Evolutionary conservation across 768 basidiomycete species (phyloP), one percentile per base, ranked within the genome.

Genomic region (Auriscalpium vulgare): DNA sequence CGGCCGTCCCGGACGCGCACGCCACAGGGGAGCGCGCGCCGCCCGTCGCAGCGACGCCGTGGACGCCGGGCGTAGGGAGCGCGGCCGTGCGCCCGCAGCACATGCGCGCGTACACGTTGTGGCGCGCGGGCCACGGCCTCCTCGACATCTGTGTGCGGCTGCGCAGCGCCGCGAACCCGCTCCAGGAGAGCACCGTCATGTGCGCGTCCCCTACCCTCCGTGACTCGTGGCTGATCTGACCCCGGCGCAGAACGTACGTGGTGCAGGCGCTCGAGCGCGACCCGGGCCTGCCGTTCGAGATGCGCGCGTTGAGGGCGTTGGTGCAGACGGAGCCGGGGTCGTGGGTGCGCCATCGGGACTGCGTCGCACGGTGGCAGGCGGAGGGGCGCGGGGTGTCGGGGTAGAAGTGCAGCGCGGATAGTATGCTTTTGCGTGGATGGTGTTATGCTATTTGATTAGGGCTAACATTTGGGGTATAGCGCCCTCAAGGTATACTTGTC

Each of bases 111-210:
- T 79, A 80, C 62, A 69, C 68, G 9, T 59, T 79, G 10, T 80
- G 78, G 78, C 72, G 72, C 53, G 37, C 63, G 64, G 49, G 61
- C 64, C 50, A 67, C 68, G 66, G 56, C 0, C 68, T 79, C 10
- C 59, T 65, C 14, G 67, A 69, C 37, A 78, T 79, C 57, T 75
- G 78, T 47, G 67, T 69, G 35, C 56, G 56, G 23, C 67, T 79
- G 50, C 64, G 73, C 51, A 69, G 60, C 13, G 59, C 61, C 51
- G 61, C 69, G 29, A 71, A 76, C 53, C 78, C 78, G 16, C 68
- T 80, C 44, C 72, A 72, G 47, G 69, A 72, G 52, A 70, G 73
- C 47, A 77, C 78, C 1, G 78, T 79, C 44, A 78, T 80, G 76
- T 79, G 49, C 61, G 74, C 66, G n/a, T n/a, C 47, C 34, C 8